phyloP scores from a whole-genome alignment of 371 early-diverging fungal genomes.

The Blakeslea trispora region DNA sequence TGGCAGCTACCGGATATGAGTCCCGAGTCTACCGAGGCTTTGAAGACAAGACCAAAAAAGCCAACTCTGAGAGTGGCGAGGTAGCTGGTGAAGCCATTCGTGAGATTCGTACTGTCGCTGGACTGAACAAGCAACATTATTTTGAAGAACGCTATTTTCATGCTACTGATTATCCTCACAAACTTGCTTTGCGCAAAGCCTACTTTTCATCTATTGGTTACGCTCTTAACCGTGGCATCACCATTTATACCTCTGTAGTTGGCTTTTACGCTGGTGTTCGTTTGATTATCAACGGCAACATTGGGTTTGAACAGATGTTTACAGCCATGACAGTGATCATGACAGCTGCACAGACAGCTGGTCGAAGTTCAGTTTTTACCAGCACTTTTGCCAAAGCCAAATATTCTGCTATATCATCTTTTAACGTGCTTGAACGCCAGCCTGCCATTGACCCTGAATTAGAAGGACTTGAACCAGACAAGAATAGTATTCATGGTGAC shows the following conservation, averaged over 20 bases:
- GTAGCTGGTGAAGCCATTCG: constrained; percentile 84
- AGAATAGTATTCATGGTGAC: constrained; percentile 48
- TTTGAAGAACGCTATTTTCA: constrained; percentile 62
- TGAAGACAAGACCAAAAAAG: constrained; percentile 61
- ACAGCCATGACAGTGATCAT: constrained; percentile 67
- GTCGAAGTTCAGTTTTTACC: constrained; percentile 54
- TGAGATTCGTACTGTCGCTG: constrained; percentile 85
- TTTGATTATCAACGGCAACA: constrained; percentile 41
- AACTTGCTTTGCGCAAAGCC: constrained; percentile 57
- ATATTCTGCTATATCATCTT: constrained; percentile 75
- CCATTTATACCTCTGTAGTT: constrained; percentile 64
- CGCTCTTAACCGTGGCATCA: constrained; percentile 65
- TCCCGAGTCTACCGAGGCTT: constrained; percentile 48
- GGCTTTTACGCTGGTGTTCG: constrained; percentile 60
- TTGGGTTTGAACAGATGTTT: constrained; percentile 50
- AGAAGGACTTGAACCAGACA: constrained; percentile 54
- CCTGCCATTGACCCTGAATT: constrained; percentile 71
- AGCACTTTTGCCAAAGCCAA: constrained; percentile 78
- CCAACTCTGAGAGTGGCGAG: constrained; percentile 71
- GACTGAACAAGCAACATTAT: constrained; percentile 73
- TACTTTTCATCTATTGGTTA: constrained; percentile 61
- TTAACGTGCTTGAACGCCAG: constrained; percentile 69
- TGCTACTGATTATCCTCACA: constrained; percentile 66
- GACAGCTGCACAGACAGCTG: constrained; percentile 69
- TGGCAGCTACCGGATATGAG: constrained; percentile 42